Evolutionary conservation across 1,139 yeast species (phyloP).

Genomic region (Nakaseomyces kungkrabaensis): DNA sequence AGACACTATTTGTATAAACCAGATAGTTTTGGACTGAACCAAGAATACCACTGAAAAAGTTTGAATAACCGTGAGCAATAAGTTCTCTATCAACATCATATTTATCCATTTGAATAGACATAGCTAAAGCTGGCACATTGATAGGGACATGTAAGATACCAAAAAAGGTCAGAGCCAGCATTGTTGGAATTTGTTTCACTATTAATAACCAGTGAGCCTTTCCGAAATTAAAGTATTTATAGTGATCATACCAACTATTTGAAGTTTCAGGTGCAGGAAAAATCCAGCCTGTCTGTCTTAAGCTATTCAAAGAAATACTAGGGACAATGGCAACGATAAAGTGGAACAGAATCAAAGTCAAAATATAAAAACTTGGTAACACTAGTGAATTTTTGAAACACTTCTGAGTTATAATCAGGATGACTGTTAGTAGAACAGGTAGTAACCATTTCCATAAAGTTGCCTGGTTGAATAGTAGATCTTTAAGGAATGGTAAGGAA

Average conservation of each 20-base stretch:
- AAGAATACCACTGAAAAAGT: constrained; percentile 66
- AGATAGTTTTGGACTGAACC: constrained; percentile 92
- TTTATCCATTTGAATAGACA: constrained; percentile 70
- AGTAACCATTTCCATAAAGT: constrained; percentile 57
- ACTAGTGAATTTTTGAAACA: constrained; percentile 61
- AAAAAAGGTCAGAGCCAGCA: constrained; percentile 91
- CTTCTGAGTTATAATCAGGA: constrained; percentile 55
- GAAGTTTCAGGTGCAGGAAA: constrained; percentile 47
- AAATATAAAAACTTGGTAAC: constrained; percentile 72
- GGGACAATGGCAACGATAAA: constrained; percentile 56
- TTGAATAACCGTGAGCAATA: constrained; percentile 92
- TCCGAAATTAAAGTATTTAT: constrained; percentile 57
- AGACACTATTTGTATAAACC: constrained; percentile 86
- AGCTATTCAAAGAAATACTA: constrained; percentile 45
- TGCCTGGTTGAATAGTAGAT: constrained; percentile 35
- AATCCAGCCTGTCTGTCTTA: constrained; percentile 76
- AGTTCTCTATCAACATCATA: constrained; percentile 87
- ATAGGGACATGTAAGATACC: constrained; percentile 95
- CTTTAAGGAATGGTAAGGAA: constrained; percentile 44
- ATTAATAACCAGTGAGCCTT: constrained; percentile 68
- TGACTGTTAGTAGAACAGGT: constrained; percentile 55
- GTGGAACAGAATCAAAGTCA: constrained; percentile 63
- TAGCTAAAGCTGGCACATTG: constrained; percentile 93
- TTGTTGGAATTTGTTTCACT: constrained; percentile 68
- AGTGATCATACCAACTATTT: constrained; percentile 86